Base-by-base conservation (phyloP, 139 green algal species). In the Micractinium sp. region DNA sequence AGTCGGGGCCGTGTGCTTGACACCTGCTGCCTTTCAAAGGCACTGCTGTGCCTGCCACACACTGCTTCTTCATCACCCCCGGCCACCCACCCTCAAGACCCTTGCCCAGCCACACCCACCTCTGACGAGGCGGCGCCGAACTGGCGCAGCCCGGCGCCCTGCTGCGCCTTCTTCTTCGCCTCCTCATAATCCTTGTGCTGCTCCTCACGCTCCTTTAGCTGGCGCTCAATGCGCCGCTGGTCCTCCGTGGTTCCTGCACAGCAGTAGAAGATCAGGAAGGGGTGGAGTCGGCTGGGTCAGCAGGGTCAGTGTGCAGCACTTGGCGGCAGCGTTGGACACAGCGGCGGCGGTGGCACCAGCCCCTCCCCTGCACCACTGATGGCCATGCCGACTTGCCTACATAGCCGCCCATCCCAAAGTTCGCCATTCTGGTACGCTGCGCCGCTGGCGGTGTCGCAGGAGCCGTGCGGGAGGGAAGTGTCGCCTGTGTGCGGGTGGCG, bases 161-260 rank as follows among this genome's bases (percentile, higher is more conserved):
- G 87, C 35, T 94, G 89, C 5, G 93, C 91, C 47, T 94, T 82
- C 41, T 95, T 93, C 18, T 93, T 94, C 18, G 89, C 80, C 53
- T 94, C 87, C 84, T 98, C 95, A 88, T 95, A 95, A 89, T 96
- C 91, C 79, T 96, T 93, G 27, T 90, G 88, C 88, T 97, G 88
- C 87, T 96, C 89, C 80, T 97, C 95, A 9, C 97, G 92, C 90
- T 98, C 86, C 89, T 96, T 96, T 56, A 96, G 88, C 83, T 96
- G 94, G 60, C 93, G 92, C 31, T 90, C 20, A 53, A 99, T 97
- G 53, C 96, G 92, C 36, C 89, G 67, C 27, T 90, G 74, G 90
- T 99, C 96, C 61, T 96, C 92, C 19, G 71, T 76, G 23, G 85
- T 67, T 0, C 85, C 73, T 89, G 85, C 9, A 35, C 25, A 33